Conservation (phyloP, 2,329 filamentous ascomycete genomes). For the Escovopsis sp. region DNA sequence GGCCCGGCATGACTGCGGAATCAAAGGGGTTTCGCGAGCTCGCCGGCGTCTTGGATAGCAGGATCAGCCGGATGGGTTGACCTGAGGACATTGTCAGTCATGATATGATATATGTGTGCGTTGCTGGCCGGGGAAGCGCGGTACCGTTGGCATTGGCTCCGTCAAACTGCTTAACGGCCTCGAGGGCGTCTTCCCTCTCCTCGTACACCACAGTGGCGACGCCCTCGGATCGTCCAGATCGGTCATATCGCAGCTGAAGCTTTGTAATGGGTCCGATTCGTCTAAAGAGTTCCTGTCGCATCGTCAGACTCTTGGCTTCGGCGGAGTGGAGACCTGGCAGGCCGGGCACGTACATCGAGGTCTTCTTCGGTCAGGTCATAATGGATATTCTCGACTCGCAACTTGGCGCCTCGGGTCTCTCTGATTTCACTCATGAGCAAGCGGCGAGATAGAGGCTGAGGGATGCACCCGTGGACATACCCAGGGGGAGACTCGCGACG, state of each 20-base stretch:
- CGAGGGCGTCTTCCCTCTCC: constrained; percentile 51
- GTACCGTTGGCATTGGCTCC: constrained; percentile 76
- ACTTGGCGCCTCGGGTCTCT: constrained; percentile 46
- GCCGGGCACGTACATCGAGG: constrained; percentile 44
- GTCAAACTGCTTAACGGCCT: constrained; percentile 68
- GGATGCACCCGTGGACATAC: constrained; percentile 11
- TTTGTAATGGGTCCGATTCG: constrained; percentile 59
- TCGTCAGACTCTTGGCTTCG: constrained; percentile 2
- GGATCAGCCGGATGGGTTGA: constrained; percentile 63
- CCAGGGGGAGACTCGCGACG: constrained; percentile 28
- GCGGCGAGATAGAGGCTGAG: constrained; percentile 5
- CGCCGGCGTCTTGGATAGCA: constrained; percentile 38
- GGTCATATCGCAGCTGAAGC: constrained; percentile 67
- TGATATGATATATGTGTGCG: not conserved
- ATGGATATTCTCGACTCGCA: constrained; percentile 81
- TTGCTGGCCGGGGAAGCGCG: not conserved
- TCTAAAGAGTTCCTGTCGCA: constrained; percentile 59
- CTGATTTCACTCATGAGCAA: constrained; percentile 18
- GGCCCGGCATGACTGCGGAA: constrained; percentile 37
- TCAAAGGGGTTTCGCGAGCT: constrained; percentile 40
- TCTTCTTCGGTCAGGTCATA: constrained; percentile 82
- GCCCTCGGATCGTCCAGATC: constrained; percentile 76
- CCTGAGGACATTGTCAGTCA: constrained; percentile 25
- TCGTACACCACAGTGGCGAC: constrained; percentile 74
- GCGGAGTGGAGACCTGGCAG: not conserved